These are phyloP conservation scores for Hygrophila difformis DNA, from an alignment of 257 asterid species.

Conservation along the genomic window DNA sequence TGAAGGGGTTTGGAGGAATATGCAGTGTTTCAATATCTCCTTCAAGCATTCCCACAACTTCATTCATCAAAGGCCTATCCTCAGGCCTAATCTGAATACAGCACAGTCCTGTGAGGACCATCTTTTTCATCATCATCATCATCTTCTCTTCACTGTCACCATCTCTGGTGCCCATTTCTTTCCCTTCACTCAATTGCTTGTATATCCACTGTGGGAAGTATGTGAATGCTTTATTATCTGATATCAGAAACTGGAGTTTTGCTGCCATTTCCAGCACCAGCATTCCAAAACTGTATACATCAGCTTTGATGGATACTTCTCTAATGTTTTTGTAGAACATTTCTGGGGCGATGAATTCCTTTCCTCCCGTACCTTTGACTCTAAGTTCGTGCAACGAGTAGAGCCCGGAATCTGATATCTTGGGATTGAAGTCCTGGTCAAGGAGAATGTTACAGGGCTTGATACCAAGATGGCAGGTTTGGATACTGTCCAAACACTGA, in stretches of 20 bases:
- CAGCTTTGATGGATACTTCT: constrained; percentile 36
- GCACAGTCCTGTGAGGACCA: constrained; percentile 40
- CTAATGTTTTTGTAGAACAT: constrained; percentile 22
- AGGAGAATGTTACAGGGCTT: constrained; percentile 40
- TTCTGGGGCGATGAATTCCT: constrained; percentile 26
- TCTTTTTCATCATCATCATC: constrained; percentile 40
- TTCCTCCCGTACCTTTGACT: not conserved
- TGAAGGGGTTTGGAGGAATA: constrained; percentile 36
- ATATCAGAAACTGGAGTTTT: constrained; percentile 23
- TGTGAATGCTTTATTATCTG: constrained; percentile 12
- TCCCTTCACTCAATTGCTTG: constrained; percentile 27
- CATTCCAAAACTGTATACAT: too few species aligned
- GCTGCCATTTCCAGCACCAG: constrained; percentile 44
- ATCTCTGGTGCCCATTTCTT: constrained; percentile 22
- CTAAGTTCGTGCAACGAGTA: constrained; percentile 15
- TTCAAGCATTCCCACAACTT: constrained; percentile 47
- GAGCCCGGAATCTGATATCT: constrained; percentile 36
- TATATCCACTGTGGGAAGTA: constrained; percentile 49
- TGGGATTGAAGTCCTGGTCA: constrained; percentile 31
- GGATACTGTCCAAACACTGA: constrained; percentile 30
- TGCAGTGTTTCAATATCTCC: constrained; percentile 21
- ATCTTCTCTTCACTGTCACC: constrained; percentile 28
- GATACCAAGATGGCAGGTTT: constrained; percentile 30
- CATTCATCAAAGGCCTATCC: constrained; percentile 38
- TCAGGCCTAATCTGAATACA: constrained; percentile 44